Base-by-base conservation (phyloP, 352 stramenopile genomes). In the Blastocystis sp. region DNA sequence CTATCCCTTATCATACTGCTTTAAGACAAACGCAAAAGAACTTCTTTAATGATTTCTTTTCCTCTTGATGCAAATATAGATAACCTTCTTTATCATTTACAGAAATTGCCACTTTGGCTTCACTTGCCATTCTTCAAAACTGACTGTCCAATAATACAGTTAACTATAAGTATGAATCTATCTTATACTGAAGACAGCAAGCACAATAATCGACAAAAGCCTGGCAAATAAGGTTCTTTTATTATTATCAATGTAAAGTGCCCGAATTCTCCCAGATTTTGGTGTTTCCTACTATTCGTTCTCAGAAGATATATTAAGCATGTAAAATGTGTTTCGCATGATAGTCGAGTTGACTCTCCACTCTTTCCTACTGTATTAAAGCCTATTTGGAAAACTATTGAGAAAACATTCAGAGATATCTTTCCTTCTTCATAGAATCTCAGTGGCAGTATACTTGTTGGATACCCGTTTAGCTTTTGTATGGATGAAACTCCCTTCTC, bases 1-100 rank as follows among this genome's bases (percentile, higher is more conserved):
- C 77, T 88, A 88, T 34, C 18, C 1, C 4, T 56, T 39, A 26
- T 41, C 23, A 13, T 7, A 26, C 41, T 34, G 9, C 2, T 26
- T 53, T 59, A 18, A 20, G 8, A 50, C 34, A 88, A 39, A 88
- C 77, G 55, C 77, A 88, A 88, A 79, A 88, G 77, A 88, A 88
- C 77, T 88, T 88, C 77, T 88, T 88, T 20, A 88, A 50, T 20
- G 77, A 88, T 50, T 79, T 76, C 50, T 79, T 88, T 39, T 88
- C 77, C 47, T 88, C 77, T 43, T 88, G 77, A 23, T 88, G 77
- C 18, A 88, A 53, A 88, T 88, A 88, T 26, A 88, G 50, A 64
- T 79, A 88, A 23, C 77, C 77, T 77, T 88, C 77, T 64, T 79
- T 88, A 77, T 88, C 77, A 76, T 79, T 79, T 54, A 47, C 45